Percentiles rank a stretch among this genome's conserved stretches.
Evolutionary conservation across 495 filamentous ascomycete genomes (phyloP).

Genomic region (Pseudoneurospora amorphoporcata): DNA sequence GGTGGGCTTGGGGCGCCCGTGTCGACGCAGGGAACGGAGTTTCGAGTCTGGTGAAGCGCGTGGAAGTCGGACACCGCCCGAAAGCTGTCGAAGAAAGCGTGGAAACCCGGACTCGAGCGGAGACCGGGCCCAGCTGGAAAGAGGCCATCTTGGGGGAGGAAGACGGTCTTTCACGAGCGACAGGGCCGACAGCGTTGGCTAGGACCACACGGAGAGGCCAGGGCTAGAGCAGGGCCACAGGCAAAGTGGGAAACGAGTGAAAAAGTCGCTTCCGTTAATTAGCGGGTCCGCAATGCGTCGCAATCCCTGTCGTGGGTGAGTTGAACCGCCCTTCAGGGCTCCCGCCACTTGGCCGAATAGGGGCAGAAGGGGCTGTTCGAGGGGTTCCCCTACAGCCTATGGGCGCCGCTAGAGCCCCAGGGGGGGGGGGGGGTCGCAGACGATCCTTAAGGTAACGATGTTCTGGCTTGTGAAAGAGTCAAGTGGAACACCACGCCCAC

Average conservation of each 20-base stretch:
- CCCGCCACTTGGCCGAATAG: not conserved
- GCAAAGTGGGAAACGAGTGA: constrained; percentile 1
- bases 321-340: not conserved
- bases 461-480: not conserved
- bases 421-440: not conserved
- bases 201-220: not conserved
- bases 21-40: constrained; percentile 4
- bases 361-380: not conserved
- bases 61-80: constrained; percentile 6
- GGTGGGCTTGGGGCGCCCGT: constrained; percentile 6
- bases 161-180: not conserved
- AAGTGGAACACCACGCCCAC: not conserved
- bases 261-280: not conserved
- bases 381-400: not conserved
- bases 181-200: not conserved
- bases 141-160: constrained; percentile 14
- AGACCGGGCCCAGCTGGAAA: constrained; percentile 12
- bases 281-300: not conserved
- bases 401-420: not conserved
- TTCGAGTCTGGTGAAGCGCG: constrained; percentile 3
- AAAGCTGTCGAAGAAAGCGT: constrained; percentile 9
- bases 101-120: constrained; percentile 13
- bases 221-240: constrained; percentile 1
- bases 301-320: not conserved
- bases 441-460: not conserved